Evolutionary conservation across 176 grass and related monocot species (phyloP).

Genomic region (Luzula sylvatica): DNA sequence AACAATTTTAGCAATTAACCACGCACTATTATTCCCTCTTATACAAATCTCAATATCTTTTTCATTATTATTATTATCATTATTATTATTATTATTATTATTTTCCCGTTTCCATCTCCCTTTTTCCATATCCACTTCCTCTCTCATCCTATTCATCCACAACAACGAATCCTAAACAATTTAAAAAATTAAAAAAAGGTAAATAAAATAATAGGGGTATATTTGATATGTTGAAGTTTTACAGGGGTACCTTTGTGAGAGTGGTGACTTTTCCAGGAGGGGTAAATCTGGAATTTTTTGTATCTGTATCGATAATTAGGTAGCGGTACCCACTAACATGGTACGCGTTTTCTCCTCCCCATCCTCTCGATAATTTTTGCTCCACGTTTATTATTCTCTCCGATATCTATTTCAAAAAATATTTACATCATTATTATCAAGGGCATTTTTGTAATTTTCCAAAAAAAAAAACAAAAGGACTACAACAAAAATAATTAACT

Average conservation of each 20-base stretch:
- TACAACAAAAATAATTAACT: constrained; percentile 21
- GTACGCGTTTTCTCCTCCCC: constrained; percentile 96
- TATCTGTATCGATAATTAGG: constrained; percentile 58
- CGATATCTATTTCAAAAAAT: constrained; percentile 46
- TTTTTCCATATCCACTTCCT: constrained; percentile 75
- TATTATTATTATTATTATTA: constrained; percentile 38
- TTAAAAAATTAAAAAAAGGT: neutral
- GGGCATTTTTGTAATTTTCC: neutral
- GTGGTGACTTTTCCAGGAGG: constrained; percentile 89
- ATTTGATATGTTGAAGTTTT: neutral
- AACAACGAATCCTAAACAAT: constrained; percentile 63
- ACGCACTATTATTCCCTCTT: constrained; percentile 71
- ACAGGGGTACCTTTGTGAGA: constrained; percentile 50
- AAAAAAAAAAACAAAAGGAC: neutral
- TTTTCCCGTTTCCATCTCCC: constrained; percentile 50
- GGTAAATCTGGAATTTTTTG: constrained; percentile 74
- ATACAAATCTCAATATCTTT: constrained; percentile 79
- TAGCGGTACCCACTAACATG: constrained; percentile 92
- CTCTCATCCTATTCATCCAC: constrained; percentile 71
- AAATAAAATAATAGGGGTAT: neutral
- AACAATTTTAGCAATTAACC: constrained; percentile 83
- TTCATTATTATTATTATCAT: constrained; percentile 41
- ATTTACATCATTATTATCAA: constrained; percentile 21
- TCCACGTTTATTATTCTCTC: constrained; percentile 64
- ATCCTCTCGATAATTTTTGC: constrained; percentile 77